A percentile compares a stretch with the other conserved stretches of the same genome.
phyloP scores from a whole-genome alignment of 2,329 filamentous ascomycete genomes.

The Stromatinia cepivora region DNA sequence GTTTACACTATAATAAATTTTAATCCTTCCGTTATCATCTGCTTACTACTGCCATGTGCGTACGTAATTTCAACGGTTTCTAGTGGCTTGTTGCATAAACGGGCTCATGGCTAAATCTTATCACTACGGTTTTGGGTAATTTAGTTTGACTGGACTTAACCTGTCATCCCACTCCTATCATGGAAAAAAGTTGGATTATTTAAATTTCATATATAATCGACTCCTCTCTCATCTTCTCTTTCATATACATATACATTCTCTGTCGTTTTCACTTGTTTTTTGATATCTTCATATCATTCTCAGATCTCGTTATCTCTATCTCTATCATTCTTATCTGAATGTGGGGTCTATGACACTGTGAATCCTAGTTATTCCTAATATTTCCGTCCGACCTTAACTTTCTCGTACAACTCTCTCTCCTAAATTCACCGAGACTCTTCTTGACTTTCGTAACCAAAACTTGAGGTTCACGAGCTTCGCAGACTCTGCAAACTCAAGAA shows the following conservation, averaged over 20 bases:
- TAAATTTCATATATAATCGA: constrained; percentile 3
- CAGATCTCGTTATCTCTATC: not conserved
- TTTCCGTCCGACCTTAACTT: constrained; percentile 22
- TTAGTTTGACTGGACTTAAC: constrained; percentile 7
- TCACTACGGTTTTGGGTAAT: not conserved
- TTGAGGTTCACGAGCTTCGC: constrained; percentile 7
- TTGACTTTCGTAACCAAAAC: not conserved
- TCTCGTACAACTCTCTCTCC: constrained; percentile 6
- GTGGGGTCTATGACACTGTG: constrained; percentile 2
- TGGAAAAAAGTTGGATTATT: not conserved
- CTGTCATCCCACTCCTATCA: constrained; percentile 3
- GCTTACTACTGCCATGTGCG: constrained; percentile 9
- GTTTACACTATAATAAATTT: constrained; percentile 18
- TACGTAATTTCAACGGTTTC: constrained; percentile 6
- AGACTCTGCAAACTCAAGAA: constrained; percentile 16
- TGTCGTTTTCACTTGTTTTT: constrained; percentile 2
- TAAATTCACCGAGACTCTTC: not conserved
- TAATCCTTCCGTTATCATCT: constrained; percentile 7
- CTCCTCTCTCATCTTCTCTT: not conserved
- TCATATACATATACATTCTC: not conserved
- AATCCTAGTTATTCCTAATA: constrained; percentile 25
- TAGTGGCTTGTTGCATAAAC: not conserved
- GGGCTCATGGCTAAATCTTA: not conserved
- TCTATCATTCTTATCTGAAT: constrained; percentile 14
- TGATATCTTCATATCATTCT: not conserved